These are phyloP conservation scores for Hymenotorrendiella dingleyae DNA, from an alignment of 2,329 filamentous ascomycete species.

Conservation along the genomic window DNA sequence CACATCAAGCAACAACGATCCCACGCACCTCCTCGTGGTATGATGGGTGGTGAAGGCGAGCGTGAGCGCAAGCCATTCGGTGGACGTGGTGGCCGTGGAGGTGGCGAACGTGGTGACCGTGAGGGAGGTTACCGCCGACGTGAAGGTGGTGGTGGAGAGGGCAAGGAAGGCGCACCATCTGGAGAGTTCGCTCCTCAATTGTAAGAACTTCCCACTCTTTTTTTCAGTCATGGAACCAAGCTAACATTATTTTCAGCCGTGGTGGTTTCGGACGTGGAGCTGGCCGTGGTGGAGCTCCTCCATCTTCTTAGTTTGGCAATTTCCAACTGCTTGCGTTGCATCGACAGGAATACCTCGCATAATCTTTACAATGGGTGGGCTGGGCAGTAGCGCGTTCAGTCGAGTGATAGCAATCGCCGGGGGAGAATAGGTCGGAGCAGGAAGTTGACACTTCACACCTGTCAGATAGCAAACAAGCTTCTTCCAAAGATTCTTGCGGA, in stretches of 20 bases:
- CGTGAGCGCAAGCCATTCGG: slow-evolving; percentile 75
- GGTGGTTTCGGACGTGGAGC: slow-evolving; percentile 75
- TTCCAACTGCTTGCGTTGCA: slow-evolving; percentile 31
- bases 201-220: slow-evolving; percentile 43
- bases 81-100: slow-evolving; percentile 67
- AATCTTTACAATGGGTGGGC: slow-evolving; percentile 34
- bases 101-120: slow-evolving; percentile 58
- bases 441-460: slow-evolving; percentile 36
- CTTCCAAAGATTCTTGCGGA: slow-evolving; percentile 25
- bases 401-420: slow-evolving; percentile 45
- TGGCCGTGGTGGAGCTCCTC: slow-evolving; percentile 68
- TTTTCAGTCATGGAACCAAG: neutral
- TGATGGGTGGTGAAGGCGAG: slow-evolving; percentile 83
- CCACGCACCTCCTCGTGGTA: slow-evolving; percentile 81
- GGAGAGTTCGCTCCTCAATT: slow-evolving; percentile 90
- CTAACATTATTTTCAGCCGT: slow-evolving; percentile 61
- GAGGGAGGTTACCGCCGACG: slow-evolving; percentile 91
- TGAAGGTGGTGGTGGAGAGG: slow-evolving; percentile 64
- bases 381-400: slow-evolving; percentile 42
- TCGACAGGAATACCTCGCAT: slow-evolving; percentile 30
- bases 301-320: slow-evolving; percentile 32
- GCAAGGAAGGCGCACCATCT: slow-evolving; percentile 88
- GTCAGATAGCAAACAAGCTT: slow-evolving; percentile 34
- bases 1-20: slow-evolving; percentile 99
- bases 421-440: slow-evolving; percentile 40